Percentiles rank a stretch among this genome's conserved stretches.
These are phyloP conservation scores for Lichtheimia corymbifera DNA, from an alignment of 371 early-diverging fungal genomes.

Conservation along the genomic window DNA sequence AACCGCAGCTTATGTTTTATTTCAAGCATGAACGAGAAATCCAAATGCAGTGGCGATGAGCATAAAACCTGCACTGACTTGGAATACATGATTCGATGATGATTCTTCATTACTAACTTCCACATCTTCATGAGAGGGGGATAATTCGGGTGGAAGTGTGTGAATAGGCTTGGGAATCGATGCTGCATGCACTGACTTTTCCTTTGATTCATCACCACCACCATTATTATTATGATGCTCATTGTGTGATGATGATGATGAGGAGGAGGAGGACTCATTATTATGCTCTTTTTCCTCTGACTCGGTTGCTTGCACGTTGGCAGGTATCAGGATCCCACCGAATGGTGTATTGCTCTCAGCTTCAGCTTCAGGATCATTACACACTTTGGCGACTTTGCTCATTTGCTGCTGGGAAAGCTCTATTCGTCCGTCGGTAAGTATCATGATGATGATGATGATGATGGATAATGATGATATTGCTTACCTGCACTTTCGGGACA, in stretches of 20 bases:
- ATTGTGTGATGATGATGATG: no score
- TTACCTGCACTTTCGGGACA: constrained; percentile 8
- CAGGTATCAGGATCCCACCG: no score
- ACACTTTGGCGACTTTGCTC: no score
- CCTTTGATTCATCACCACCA: constrained; percentile 2
- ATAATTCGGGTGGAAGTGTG: not conserved
- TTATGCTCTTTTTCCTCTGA: no score
- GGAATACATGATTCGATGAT: not conserved
- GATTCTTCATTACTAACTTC: not conserved
- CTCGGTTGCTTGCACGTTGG: no score
- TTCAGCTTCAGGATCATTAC: no score
- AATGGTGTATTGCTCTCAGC: no score
- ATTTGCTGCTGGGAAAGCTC: no score
- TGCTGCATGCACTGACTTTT: not conserved
- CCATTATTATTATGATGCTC: no score
- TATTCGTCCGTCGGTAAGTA: no score
- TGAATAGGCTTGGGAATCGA: constrained; percentile 4
- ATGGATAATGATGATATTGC: not conserved
- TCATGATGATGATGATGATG: no score
- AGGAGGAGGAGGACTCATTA: no score
- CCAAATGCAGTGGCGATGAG: not conserved
- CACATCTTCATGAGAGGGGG: not conserved
- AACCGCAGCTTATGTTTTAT: not conserved
- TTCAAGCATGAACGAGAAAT: not conserved
- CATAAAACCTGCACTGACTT: not conserved